Base-by-base conservation (phyloP, 805 yeast species). In the Scheffersomyces coipomensis region DNA sequence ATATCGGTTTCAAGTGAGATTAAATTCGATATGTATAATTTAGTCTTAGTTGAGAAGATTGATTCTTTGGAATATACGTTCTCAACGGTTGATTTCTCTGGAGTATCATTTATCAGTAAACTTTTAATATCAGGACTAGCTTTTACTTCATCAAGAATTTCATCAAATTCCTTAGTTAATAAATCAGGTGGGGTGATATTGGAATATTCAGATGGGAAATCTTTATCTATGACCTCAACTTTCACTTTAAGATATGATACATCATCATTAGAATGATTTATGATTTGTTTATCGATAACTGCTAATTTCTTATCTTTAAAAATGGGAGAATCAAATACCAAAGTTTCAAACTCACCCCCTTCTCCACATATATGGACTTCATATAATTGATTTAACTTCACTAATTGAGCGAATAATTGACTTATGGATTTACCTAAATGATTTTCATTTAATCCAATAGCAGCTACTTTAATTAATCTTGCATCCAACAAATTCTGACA, bases 351-450 rank as follows among this genome's bases (percentile, higher is more conserved):
- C 60, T 93, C 99, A 1, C 99, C 99, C 24, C 99, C 99, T 68
- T 93, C 99, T 11, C 99, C 99, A 66, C 99, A 93, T 0, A 93
- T 81, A 58, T 91, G 97, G 11, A 90, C 86, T 2, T 90, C 95
- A 62, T 78, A 90, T 59, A 68, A 64, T 8, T 56, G 43, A 56
- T 89, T 84, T 44, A 90, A 64, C 29, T 67, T 66, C 10, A 68
- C 46, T 55, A 93, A 60, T 0, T 66, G 73, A 1, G 88, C 85
- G 39, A 74, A 76, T 46, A 84, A 66, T 44, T 85, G 76, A 4
- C 71, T 76, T 31, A 93, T 66, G 2, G 82, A 66, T 56, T 76
- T 75, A 2, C 95, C 95, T 44, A 93, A 65, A 61, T 89, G 86
- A 1, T 55, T 55, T 12, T 74, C 71, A 40, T 76, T 71, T 35